Conservation (phyloP, 495 filamentous ascomycete species). For the Hyaloscypha hepaticicola region DNA sequence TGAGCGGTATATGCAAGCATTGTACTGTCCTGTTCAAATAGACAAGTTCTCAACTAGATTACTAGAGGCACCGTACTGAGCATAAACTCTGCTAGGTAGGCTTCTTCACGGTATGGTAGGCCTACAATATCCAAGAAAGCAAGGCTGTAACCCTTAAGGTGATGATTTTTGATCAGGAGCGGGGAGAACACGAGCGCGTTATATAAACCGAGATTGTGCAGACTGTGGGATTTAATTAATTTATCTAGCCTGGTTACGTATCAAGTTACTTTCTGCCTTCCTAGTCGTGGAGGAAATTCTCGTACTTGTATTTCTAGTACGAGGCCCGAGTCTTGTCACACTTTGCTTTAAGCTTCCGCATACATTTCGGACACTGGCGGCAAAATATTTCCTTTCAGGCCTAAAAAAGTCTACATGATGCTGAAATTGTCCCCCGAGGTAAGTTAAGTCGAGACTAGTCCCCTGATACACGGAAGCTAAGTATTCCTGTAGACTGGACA, state of each 20-base stretch:
- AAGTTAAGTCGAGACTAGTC: slow-evolving; percentile 13
- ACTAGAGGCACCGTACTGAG: slow-evolving; percentile 10
- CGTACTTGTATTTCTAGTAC: slow-evolving; percentile 35
- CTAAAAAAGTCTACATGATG: slow-evolving; percentile 35
- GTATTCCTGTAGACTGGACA: slow-evolving; percentile 6
- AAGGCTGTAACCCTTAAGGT: slow-evolving; percentile 19
- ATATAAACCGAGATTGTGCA: slow-evolving; percentile 10
- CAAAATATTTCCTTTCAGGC: slow-evolving; percentile 34
- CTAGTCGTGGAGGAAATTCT: neutral
- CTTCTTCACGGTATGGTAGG: slow-evolving; percentile 21
- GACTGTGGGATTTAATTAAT: slow-evolving; percentile 5
- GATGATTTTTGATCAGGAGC: neutral
- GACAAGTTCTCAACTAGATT: slow-evolving; percentile 1
- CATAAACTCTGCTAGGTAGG: slow-evolving; percentile 21
- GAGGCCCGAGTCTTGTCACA: slow-evolving; percentile 34
- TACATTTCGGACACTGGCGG: slow-evolving; percentile 35
- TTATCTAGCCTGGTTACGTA: slow-evolving; percentile 4
- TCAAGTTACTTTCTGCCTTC: slow-evolving; percentile 1
- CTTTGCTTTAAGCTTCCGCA: slow-evolving; percentile 20
- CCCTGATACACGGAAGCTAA: neutral
- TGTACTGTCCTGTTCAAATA: slow-evolving; percentile 15
- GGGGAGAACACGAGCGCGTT: neutral
- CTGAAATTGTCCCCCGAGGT: slow-evolving; percentile 34
- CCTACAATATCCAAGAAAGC: slow-evolving; percentile 10
- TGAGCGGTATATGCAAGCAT: neutral